Evolutionary conservation across 257 asterid species (phyloP).

Genomic region (Solanum tarijense): DNA sequence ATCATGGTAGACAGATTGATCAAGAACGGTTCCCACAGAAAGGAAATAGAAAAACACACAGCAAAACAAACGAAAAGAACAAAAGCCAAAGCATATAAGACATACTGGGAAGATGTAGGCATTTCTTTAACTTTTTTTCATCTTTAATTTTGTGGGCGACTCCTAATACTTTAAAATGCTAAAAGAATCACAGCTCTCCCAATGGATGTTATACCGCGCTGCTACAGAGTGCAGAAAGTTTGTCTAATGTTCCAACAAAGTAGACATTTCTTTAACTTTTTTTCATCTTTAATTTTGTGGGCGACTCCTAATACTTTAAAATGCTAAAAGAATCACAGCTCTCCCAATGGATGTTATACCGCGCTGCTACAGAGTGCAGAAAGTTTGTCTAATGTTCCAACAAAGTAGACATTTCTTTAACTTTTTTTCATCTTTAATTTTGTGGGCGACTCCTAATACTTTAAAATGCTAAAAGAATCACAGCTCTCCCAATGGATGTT

Average conservation of each 20-base stretch:
- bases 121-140: background rate
- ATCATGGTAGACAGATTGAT: background rate
- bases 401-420: too few relatives aligned
- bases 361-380: too few relatives aligned
- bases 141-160: background rate
- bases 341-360: too few relatives aligned
- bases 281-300: too few relatives aligned
- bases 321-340: too few relatives aligned
- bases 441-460: too few relatives aligned
- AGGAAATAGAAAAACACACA: background rate
- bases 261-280: too few relatives aligned
- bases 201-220: background rate
- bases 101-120: background rate
- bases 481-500: too few relatives aligned
- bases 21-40: background rate
- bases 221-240: background rate
- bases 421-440: too few relatives aligned
- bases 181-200: background rate
- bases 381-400: too few relatives aligned
- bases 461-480: too few relatives aligned
- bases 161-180: background rate
- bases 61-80: background rate
- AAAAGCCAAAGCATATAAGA: background rate
- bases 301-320: too few relatives aligned
- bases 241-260: background rate